Percentiles rank a stretch among this genome's conserved stretches.
Conservation (phyloP, 192 early-diverging fungal genomes). For the Cladochytrium replicatum region DNA sequence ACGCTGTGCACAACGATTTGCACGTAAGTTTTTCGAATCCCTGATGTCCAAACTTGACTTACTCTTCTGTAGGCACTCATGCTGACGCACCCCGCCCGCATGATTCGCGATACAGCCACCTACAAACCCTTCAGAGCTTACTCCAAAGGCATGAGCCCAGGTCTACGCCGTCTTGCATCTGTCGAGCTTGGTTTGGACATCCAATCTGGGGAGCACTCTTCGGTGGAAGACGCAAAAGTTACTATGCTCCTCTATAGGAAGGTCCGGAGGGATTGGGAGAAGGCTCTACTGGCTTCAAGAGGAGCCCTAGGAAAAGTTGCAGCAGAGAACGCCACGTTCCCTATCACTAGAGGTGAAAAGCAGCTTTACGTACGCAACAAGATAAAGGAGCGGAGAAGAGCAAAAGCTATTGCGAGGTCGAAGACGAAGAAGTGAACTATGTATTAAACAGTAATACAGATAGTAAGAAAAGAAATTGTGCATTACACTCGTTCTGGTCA, state of each 20-base stretch:
- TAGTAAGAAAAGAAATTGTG: too few relatives aligned
- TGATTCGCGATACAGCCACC: constrained; percentile 75
- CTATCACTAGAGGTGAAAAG: too few relatives aligned
- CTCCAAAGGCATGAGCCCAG: constrained; percentile 52
- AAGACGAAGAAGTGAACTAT: too few relatives aligned
- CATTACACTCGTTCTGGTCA: too few relatives aligned
- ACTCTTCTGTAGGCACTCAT: constrained; percentile 37
- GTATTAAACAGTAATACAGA: too few relatives aligned
- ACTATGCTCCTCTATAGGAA: constrained; percentile 84
- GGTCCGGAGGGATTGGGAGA: constrained; percentile 77
- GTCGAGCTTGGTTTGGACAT: constrained; percentile 68
- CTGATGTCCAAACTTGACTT: background rate
- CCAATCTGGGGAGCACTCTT: constrained; percentile 79
- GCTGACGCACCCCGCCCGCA: constrained; percentile 64
- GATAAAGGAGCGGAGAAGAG: too few relatives aligned
- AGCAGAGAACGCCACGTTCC: too few relatives aligned
- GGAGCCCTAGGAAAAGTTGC: too few relatives aligned
- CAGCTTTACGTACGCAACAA: too few relatives aligned
- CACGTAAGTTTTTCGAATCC: constrained; percentile 19
- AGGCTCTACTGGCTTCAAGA: constrained; percentile 5
- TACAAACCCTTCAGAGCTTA: constrained; percentile 66
- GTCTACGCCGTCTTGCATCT: constrained; percentile 66
- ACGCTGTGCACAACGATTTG: constrained; percentile 85
- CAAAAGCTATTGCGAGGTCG: too few relatives aligned
- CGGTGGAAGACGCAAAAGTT: constrained; percentile 82